Evolutionary conservation across 2,329 filamentous ascomycete genomes (phyloP).

Genomic region (Colletotrichum sp.): DNA sequence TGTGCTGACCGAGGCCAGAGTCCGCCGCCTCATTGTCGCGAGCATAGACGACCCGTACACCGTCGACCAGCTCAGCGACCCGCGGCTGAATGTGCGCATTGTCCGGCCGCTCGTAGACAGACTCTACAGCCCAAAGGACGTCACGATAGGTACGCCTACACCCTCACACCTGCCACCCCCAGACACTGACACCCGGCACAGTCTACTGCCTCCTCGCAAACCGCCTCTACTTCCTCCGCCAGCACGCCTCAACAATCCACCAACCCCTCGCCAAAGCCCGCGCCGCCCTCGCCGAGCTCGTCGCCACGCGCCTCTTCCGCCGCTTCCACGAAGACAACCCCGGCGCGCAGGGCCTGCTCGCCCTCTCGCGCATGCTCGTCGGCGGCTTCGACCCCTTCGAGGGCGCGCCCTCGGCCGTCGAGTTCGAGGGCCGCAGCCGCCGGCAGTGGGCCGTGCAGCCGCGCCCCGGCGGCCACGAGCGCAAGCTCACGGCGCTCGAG

Average conservation of each 20-base stretch:
- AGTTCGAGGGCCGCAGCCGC: slow-evolving; percentile 27
- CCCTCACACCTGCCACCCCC: not conserved
- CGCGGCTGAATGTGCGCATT: slow-evolving; percentile 69
- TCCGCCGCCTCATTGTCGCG: slow-evolving; percentile 15
- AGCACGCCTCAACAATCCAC: slow-evolving; percentile 69
- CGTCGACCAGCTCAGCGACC: slow-evolving; percentile 68
- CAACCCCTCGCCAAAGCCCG: slow-evolving; percentile 73
- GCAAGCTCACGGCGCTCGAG: slow-evolving; percentile 72
- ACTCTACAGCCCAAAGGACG: slow-evolving; percentile 68
- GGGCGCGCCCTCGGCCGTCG: slow-evolving; percentile 65
- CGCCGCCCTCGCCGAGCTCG: slow-evolving; percentile 71
- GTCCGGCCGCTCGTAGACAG: slow-evolving; percentile 73
- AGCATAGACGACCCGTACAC: slow-evolving; percentile 46
- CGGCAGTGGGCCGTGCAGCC: slow-evolving; percentile 43
- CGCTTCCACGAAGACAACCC: slow-evolving; percentile 72
- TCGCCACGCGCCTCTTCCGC: slow-evolving; percentile 70
- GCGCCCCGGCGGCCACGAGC: slow-evolving; percentile 40
- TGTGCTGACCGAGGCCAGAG: not conserved
- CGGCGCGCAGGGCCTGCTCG: slow-evolving; percentile 65
- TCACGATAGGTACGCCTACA: slow-evolving; percentile 59
- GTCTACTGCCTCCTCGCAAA: slow-evolving; percentile 77
- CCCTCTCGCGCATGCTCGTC: slow-evolving; percentile 72
- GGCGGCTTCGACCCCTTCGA: slow-evolving; percentile 76
- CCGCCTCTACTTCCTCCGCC: slow-evolving; percentile 70
- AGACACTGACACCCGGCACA: slow-evolving; percentile 27